Evolutionary conservation across 140 eudicot genomes (phyloP), one percentile per base, ranked within the genome.

Genomic region (Stevia rebaudiana): DNA sequence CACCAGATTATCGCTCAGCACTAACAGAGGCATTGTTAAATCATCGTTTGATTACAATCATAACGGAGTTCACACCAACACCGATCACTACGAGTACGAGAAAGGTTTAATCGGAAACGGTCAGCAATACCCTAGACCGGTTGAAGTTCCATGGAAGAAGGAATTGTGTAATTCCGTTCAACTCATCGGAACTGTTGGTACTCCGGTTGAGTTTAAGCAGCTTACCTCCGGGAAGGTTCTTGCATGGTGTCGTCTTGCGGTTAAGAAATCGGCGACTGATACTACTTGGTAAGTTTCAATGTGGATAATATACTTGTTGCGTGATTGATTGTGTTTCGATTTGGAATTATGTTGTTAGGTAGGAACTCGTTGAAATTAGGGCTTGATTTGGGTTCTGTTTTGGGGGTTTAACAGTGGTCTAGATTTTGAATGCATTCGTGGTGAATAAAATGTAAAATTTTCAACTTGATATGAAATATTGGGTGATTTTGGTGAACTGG

Each of bases 241-340:
- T 1, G 96, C 95, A 12, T 82, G 82, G 83, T 82, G 82, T 54
- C 88, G 96, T 23, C 86, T 91, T 11, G 95, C 98, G 52, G 95
- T 91, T 13, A 79, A 59, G 39, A 88, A 83, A 64, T 85, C 95
- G 1, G 56, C 89, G 15, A 84, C 79, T 6, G 96, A 88, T 4
- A 83, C 96, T 8, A 23, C 72, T 19, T 85, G 95, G 96, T 91
- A 76, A 58, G 0, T 17, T 43, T 5, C 1, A 24, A 13, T 39
- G 25, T 4, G 0, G 18, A n/a, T 40, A 15, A 6, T 40, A 39
- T 21, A 24, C 21, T 28, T 13, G 46, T 57, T 65, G 12, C 36
- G 0, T 58, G 40, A 18, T 56, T 33, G 42, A 11, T 22, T 36
- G 11, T 66, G 47, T 5, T 16, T 31, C 8, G 11, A 5, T 19